These are phyloP conservation scores for Amanita pseudoporphyria DNA, from an alignment of 768 basidiomycete species.

Conservation along the genomic window DNA sequence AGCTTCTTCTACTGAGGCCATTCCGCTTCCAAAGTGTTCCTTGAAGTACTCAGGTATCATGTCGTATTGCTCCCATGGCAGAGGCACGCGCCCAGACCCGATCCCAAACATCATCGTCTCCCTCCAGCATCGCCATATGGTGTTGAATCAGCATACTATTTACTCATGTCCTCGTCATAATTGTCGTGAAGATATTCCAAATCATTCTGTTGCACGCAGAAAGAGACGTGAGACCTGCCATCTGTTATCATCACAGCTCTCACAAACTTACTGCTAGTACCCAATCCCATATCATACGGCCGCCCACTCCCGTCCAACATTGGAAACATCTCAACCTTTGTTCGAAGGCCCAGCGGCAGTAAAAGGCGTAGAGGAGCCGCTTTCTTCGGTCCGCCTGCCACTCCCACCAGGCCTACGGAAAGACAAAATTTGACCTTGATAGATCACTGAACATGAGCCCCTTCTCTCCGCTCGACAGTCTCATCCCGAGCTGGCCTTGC, in stretches of 20 bases:
- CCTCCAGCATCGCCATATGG: constrained; percentile 83
- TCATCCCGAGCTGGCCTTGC: constrained; percentile 22
- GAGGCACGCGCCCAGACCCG: constrained; percentile 89
- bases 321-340: constrained; percentile 76
- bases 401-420: constrained; percentile 76
- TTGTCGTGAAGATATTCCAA: constrained; percentile 97
- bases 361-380: constrained; percentile 51
- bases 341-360: constrained; percentile 36
- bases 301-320: constrained; percentile 78
- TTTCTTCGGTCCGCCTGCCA: constrained; percentile 25
- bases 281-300: constrained; percentile 85
- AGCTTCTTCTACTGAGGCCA: constrained; percentile 99
- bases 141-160: constrained; percentile 98
- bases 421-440: constrained; percentile 59
- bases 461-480: constrained; percentile 36
- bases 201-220: constrained; percentile 46
- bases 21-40: constrained; percentile 93
- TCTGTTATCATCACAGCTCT: constrained; percentile 82
- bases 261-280: constrained; percentile 56
- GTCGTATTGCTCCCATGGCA: constrained; percentile 84
- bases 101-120: constrained; percentile 97
- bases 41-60: constrained; percentile 90
- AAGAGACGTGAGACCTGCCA: constrained; percentile 72
- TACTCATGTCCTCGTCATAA: constrained; percentile 84
- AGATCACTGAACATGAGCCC: constrained; percentile 64